Evolutionary conservation across 768 basidiomycete species (phyloP).

Genomic region (Lactarius quietus): DNA sequence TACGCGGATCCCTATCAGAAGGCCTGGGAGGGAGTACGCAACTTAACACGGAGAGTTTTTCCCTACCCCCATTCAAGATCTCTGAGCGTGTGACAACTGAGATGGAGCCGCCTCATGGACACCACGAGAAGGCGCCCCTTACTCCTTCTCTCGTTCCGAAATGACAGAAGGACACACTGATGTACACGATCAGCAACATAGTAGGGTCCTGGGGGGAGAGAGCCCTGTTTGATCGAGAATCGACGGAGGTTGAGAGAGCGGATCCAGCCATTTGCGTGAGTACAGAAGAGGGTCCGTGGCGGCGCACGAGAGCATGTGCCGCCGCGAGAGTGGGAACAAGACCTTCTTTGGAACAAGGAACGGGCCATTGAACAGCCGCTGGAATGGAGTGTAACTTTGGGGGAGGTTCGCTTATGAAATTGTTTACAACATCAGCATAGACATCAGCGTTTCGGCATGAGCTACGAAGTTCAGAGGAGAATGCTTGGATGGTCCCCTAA

Average conservation of each 20-base stretch:
- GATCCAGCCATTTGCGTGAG: conserved; percentile 8
- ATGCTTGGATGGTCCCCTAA: neutral
- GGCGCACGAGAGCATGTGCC: neutral
- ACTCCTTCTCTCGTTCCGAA: conserved; percentile 7
- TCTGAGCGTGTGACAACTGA: conserved; percentile 9
- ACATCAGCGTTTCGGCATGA: neutral
- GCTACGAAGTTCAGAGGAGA: neutral
- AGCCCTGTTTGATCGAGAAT: neutral
- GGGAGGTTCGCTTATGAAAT: neutral
- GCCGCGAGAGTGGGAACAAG: neutral
- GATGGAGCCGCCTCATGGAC: conserved; percentile 9
- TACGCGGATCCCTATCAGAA: conserved; percentile 5
- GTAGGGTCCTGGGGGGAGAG: neutral
- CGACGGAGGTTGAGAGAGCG: neutral
- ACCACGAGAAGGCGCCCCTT: neutral
- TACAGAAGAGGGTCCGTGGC: neutral
- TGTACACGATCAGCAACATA: conserved; percentile 7
- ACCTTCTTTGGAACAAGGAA: conserved; percentile 10
- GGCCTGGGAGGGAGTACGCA: neutral
- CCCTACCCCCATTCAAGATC: conserved; percentile 8
- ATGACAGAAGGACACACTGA: conserved; percentile 6
- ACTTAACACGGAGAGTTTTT: neutral
- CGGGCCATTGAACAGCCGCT: conserved; percentile 2
- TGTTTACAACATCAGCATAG: too few species aligned
- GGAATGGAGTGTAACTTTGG: neutral